These are phyloP conservation scores for Aplosporella prunicola DNA, from an alignment of 2,329 filamentous ascomycete species.

Conservation along the genomic window DNA sequence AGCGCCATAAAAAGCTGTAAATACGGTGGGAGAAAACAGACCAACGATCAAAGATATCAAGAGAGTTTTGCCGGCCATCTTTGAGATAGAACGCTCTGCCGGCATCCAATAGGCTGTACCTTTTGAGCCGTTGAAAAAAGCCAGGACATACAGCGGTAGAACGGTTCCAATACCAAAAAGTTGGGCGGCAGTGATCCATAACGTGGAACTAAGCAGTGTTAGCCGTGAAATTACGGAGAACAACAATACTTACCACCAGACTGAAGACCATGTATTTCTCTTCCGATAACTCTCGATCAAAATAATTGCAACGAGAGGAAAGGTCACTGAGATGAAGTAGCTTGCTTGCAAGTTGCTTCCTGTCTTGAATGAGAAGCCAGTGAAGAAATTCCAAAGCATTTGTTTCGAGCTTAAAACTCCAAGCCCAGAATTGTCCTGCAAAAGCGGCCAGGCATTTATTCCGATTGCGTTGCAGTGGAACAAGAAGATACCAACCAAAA, in stretches of 20 bases:
- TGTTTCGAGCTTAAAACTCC: background rate
- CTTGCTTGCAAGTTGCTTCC: background rate
- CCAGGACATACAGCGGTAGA: conserved; percentile 1
- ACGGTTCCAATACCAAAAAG: background rate
- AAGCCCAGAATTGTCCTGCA: too few relatives aligned
- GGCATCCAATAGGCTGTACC: conserved; percentile 3
- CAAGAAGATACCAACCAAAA: too few relatives aligned
- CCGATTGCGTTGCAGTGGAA: too few relatives aligned
- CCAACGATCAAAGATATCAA: background rate
- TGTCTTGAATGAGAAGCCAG: background rate
- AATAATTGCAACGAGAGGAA: background rate
- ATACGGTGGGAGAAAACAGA: background rate
- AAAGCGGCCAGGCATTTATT: too few relatives aligned
- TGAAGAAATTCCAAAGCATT: too few relatives aligned
- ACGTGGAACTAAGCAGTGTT: background rate
- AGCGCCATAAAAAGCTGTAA: background rate
- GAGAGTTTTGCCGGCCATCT: background rate
- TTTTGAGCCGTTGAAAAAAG: background rate
- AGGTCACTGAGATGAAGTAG: background rate
- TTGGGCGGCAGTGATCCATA: background rate
- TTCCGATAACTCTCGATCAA: background rate
- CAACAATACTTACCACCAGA: background rate
- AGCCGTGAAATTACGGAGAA: background rate
- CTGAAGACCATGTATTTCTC: background rate
- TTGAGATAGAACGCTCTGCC: background rate